A percentile compares a stretch with the other conserved stretches of the same genome.
phyloP scores from a whole-genome alignment of 2,329 filamentous ascomycete genomes.

The Monosporascus sp. region DNA sequence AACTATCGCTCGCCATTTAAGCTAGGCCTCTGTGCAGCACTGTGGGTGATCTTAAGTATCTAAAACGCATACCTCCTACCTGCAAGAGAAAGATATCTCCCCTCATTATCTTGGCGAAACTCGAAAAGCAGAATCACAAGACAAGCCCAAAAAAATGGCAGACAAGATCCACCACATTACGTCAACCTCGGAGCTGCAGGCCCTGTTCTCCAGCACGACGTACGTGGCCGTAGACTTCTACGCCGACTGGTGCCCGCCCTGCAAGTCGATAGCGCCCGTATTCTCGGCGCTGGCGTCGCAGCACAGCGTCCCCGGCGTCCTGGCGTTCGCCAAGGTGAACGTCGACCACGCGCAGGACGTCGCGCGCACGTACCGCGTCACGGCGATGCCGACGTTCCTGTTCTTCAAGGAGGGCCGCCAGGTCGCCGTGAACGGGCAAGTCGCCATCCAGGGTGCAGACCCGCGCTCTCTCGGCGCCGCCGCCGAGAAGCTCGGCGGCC shows the following conservation, averaged over 20 bases:
- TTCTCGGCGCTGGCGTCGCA: conserved; percentile 42
- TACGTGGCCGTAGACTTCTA: conserved; percentile 54
- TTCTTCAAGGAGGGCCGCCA: conserved; percentile 52
- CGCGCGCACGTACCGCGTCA: conserved; percentile 43
- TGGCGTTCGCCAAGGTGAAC: conserved; percentile 55
- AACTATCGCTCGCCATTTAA: not conserved
- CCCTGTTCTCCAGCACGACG: conserved; percentile 40
- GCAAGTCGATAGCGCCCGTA: conserved; percentile 53
- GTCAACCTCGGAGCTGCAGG: conserved; percentile 40
- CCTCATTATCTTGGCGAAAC: no score
- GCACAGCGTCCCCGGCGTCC: conserved; percentile 33
- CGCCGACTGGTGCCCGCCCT: conserved; percentile 56
- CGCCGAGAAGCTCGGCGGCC: conserved; percentile 29
- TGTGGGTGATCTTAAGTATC: no score
- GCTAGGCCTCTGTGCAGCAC: not conserved
- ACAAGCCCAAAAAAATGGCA: not conserved
- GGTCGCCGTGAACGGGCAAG: conserved; percentile 33
- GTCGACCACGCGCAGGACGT: conserved; percentile 49
- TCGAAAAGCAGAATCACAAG: no score
- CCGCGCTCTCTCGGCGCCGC: conserved; percentile 24
- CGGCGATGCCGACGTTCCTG: conserved; percentile 54
- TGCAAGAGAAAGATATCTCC: no score
- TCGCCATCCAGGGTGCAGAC: conserved; percentile 32
- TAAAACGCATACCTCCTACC: no score
- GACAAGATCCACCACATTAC: conserved; percentile 32